Percentiles rank a stretch among this genome's conserved stretches.
Conservation (phyloP, 495 filamentous ascomycete genomes). For the Aspergillus wentii region DNA sequence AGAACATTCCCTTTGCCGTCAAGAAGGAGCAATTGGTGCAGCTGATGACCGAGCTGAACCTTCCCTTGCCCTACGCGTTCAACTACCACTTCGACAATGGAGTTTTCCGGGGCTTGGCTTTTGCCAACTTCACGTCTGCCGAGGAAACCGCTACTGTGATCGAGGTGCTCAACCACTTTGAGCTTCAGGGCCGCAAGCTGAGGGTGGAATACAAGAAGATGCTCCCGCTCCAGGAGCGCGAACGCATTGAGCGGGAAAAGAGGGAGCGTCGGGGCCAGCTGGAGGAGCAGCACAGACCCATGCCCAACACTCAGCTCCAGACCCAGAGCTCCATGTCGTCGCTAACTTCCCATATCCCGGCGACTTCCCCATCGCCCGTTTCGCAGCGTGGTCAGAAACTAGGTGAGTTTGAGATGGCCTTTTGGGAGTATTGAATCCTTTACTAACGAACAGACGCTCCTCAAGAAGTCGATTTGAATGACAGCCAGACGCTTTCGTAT, state of each 20-base stretch:
- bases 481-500: slow-evolving; percentile 78
- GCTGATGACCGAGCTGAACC: slow-evolving; percentile 85
- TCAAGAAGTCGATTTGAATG: slow-evolving; percentile 83
- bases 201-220: slow-evolving; percentile 99
- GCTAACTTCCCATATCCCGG: slow-evolving; percentile 64
- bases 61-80: slow-evolving; percentile 95
- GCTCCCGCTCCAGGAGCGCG: slow-evolving; percentile 88
- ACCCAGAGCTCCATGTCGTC: slow-evolving; percentile 82
- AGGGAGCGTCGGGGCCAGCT: slow-evolving; percentile 92
- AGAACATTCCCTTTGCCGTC: slow-evolving; percentile 98
- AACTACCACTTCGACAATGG: slow-evolving; percentile 99
- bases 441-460: slow-evolving; percentile 18
- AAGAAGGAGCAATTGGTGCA: slow-evolving; percentile 92
- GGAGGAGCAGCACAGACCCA: slow-evolving; percentile 89
- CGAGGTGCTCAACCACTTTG: slow-evolving; percentile 86
- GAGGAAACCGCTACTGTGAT: slow-evolving; percentile 92
- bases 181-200: slow-evolving; percentile 89
- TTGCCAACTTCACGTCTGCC: slow-evolving; percentile 95
- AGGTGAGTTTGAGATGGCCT: slow-evolving; percentile 38
- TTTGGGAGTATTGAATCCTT: slow-evolving; percentile 5
- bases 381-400: slow-evolving; percentile 58
- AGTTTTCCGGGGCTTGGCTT: slow-evolving; percentile 92
- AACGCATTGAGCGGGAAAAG: slow-evolving; percentile 96
- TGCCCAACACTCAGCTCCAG: slow-evolving; percentile 60
- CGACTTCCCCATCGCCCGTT: slow-evolving; percentile 69